These are phyloP conservation scores for Bassia scoparia DNA, from an alignment of 148 eudicot genomes.

Conservation along the genomic window DNA sequence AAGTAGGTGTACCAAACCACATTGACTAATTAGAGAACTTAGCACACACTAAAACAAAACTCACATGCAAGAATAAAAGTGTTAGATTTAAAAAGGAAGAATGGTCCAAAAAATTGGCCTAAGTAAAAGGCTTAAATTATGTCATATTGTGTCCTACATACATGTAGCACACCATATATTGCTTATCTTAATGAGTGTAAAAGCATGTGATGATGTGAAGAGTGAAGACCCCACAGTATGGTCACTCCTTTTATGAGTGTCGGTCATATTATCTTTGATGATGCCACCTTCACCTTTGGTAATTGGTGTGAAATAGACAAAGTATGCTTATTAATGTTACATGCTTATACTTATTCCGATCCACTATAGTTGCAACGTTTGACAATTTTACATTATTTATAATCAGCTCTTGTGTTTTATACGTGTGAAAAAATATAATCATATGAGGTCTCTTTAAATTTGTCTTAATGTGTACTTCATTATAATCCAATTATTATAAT, in stretches of 20 bases:
- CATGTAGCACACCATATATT: neutral
- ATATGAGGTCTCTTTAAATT: no score
- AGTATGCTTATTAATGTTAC: no score
- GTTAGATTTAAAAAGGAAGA: neutral
- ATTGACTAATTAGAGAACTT: neutral
- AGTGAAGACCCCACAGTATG: neutral
- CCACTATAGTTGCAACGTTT: no score
- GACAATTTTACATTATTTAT: no score
- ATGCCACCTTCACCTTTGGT: no score
- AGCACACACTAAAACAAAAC: neutral
- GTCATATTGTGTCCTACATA: neutral
- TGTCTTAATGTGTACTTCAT: no score
- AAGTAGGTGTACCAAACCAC: conserved; percentile 1
- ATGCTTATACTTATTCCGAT: no score
- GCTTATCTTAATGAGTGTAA: neutral
- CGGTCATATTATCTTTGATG: neutral
- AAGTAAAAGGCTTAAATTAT: neutral
- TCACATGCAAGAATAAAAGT: neutral
- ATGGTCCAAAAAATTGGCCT: neutral
- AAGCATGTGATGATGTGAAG: conserved; percentile 7
- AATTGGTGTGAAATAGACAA: no score
- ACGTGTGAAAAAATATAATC: no score
- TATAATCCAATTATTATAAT: no score
- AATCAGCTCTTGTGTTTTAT: no score
- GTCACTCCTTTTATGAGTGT: neutral